Percentiles rank a stretch among this genome's conserved stretches.
These are phyloP conservation scores for Sordariomycetes sp. DNA, from an alignment of 2,329 filamentous ascomycete genomes.

Conservation along the genomic window DNA sequence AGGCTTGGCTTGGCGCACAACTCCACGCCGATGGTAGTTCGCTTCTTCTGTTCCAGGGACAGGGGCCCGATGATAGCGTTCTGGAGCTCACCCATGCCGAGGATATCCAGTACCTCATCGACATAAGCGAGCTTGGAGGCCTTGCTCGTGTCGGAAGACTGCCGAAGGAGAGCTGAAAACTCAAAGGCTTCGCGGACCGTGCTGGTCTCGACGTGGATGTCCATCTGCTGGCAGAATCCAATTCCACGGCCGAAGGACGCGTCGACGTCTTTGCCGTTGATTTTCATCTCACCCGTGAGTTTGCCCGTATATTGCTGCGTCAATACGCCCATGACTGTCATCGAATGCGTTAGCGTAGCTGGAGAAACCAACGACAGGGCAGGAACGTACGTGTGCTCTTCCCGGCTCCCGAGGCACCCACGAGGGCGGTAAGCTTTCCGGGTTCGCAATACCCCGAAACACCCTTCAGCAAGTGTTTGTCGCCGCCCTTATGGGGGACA, in stretches of 20 bases:
- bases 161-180: background rate
- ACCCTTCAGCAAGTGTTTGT: conserved; percentile 1
- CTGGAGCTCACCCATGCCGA: background rate
- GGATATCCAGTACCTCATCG: background rate
- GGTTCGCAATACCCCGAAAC: conserved; percentile 5
- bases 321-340: conserved; percentile 4
- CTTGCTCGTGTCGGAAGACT: background rate
- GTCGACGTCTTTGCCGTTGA: background rate
- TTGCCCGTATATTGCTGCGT: conserved; percentile 2
- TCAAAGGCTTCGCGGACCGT: background rate
- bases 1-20: background rate
- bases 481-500: conserved; percentile 2
- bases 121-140: background rate
- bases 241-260: background rate
- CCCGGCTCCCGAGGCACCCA: background rate
- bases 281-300: background rate
- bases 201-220: background rate
- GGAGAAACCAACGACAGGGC: background rate
- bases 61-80: background rate
- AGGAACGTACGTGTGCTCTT: background rate
- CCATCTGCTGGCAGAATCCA: background rate
- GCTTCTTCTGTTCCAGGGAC: background rate
- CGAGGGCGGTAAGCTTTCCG: background rate
- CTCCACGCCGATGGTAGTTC: background rate
- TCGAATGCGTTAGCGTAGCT: background rate